These are phyloP conservation scores for Boletus rubescentipes DNA, from an alignment of 768 basidiomycete species.

Conservation along the genomic window DNA sequence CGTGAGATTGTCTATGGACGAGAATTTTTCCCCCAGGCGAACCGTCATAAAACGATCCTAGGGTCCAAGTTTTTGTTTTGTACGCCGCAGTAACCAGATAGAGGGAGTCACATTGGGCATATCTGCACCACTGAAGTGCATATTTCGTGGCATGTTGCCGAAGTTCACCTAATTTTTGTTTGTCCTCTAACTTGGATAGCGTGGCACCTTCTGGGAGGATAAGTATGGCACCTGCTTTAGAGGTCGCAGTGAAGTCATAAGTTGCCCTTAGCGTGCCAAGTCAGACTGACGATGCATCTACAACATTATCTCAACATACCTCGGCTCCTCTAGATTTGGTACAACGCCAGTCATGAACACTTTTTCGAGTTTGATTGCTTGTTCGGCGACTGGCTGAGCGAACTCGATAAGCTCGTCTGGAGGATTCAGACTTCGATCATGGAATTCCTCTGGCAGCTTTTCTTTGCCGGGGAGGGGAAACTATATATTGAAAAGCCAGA, in stretches of 20 bases:
- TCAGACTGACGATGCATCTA: background rate
- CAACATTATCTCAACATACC: background rate
- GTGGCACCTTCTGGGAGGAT: no score
- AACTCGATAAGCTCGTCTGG: background rate
- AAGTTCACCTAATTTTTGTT: background rate
- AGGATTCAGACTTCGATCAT: background rate
- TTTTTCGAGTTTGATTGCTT: background rate
- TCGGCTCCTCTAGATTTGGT: no score
- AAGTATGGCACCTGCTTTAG: no score
- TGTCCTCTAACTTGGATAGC: background rate
- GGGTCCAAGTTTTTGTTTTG: background rate
- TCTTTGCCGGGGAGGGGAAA: conserved; percentile 21
- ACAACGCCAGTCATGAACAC: background rate
- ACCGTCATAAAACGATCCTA: background rate
- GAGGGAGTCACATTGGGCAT: background rate
- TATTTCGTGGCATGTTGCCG: background rate
- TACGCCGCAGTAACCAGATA: background rate
- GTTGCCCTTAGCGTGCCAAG: background rate
- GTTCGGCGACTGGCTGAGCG: background rate
- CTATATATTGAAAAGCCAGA: conserved; percentile 33
- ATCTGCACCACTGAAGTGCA: background rate
- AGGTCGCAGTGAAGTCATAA: background rate
- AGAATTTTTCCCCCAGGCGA: background rate
- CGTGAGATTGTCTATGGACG: background rate
- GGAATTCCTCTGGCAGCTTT: background rate